Evolutionary conservation across 495 filamentous ascomycete species (phyloP), one percentile per base, ranked within the genome.

Genomic region (Podospora sp.): DNA sequence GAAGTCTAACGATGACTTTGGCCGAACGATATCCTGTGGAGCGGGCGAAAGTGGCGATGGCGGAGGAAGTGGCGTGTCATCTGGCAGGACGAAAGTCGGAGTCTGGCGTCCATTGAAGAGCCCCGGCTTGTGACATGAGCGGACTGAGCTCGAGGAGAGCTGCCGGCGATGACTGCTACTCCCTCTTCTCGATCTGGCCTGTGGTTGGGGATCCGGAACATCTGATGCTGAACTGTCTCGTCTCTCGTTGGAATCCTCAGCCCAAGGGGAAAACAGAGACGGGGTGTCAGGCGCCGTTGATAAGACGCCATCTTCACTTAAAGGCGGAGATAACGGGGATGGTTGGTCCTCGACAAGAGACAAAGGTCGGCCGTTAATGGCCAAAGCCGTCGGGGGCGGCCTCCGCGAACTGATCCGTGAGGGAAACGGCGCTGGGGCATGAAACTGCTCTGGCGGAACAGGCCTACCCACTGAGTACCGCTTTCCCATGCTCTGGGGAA

Each of bases 281-380:
- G 73, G 69, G 9, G 75, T 68, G 22, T 75, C 69, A 6, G 74
- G 74, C 6, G 65, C 65, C 46, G 72, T 63, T 26, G 73, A 63
- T 22, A 63, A 55, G 36, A 59, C 22, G 40, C 62, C 68, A 24
- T 60, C 60, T 29, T 60, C 51, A 7, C 25, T 62, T 14, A 29
- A 21, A n/a, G 62, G 49, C 27, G 64, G 52, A 18, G 68, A 69
- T 20, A 62, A 65, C 11, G 82, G 82, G 0, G 81, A 83, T 1
- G 81, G 82, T 22, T 83, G 79, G 69, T 85, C 83, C 29, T 77
- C 71, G 3, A 85, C 83, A 27, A 83, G 78, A 12, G 83, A 84
- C 20, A 85, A 73, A 0, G 83, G 82, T 11, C 83, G 77, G 0
- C 74, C 46, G 72, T 77, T 77, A 59, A 82, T 76, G 40, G 76